These are phyloP conservation scores for Antitrichia curtipendula DNA, from an alignment of 225 moss, liverwort and hornwort genomes.

Conservation along the genomic window DNA sequence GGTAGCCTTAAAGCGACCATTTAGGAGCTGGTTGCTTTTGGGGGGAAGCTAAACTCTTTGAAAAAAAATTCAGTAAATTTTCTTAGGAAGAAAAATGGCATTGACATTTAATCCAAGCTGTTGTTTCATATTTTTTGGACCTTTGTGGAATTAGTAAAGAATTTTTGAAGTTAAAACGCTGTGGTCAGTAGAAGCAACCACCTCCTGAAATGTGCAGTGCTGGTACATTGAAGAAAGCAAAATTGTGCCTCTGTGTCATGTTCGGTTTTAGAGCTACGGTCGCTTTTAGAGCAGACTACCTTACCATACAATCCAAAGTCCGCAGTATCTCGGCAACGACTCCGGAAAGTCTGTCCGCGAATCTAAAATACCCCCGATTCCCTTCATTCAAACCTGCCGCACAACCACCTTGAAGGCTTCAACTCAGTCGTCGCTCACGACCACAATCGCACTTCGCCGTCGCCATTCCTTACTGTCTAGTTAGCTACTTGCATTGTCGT, in stretches of 20 bases:
- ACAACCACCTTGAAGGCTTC: background rate
- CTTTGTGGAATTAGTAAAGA: background rate
- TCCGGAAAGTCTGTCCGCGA: background rate
- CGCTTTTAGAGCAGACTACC: background rate
- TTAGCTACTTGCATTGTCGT: background rate
- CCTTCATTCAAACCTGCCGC: background rate
- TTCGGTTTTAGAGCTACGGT: background rate
- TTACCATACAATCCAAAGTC: background rate
- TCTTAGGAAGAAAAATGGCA: background rate
- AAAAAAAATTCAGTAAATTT: background rate
- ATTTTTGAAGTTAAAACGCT: background rate
- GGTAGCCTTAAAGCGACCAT: background rate
- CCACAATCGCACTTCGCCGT: background rate
- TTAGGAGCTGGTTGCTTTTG: background rate
- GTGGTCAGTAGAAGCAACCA: background rate
- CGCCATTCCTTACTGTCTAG: background rate
- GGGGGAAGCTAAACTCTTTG: background rate
- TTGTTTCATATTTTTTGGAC: background rate
- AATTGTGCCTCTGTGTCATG: background rate
- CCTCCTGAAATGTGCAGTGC: rapidly evolving
- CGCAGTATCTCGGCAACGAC: background rate
- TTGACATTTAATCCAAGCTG: background rate
- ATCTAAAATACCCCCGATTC: background rate
- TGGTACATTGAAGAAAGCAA: background rate
- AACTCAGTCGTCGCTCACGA: background rate